phyloP scores from a whole-genome alignment of 306 rosid species.

The Chamaecrista fasciculata region DNA sequence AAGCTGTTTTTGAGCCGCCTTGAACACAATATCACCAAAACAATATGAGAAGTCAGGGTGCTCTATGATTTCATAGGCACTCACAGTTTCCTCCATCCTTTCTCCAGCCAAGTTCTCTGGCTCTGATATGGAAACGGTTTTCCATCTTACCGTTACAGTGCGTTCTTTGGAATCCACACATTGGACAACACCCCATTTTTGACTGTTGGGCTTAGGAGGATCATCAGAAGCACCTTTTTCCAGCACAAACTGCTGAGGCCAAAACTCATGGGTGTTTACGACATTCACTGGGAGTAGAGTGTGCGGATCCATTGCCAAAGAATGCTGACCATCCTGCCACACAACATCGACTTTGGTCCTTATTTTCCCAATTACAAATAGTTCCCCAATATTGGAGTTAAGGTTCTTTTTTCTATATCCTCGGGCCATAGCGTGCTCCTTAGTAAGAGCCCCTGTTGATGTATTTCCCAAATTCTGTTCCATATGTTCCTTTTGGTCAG shows the following conservation, averaged over 20 bases:
- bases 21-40: slow-evolving; percentile 82
- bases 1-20: slow-evolving; percentile 56
- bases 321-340: slow-evolving; percentile 83
- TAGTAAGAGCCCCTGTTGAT: slow-evolving; percentile 31
- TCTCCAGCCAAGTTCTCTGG: slow-evolving; percentile 42
- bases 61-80: slow-evolving; percentile 86
- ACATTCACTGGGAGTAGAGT: slow-evolving; percentile 62
- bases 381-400: slow-evolving; percentile 44
- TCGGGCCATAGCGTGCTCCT: slow-evolving; percentile 41
- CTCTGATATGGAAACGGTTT: slow-evolving; percentile 35
- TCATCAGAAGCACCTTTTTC: slow-evolving; percentile 77
- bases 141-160: slow-evolving; percentile 81
- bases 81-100: slow-evolving; percentile 64
- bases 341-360: slow-evolving; percentile 70
- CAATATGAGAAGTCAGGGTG: slow-evolving; percentile 80
- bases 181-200: slow-evolving; percentile 87
- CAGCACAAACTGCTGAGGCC: slow-evolving; percentile 86
- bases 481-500: slow-evolving; percentile 32
- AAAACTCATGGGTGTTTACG: slow-evolving; percentile 77
- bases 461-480: slow-evolving; percentile 39
- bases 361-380: slow-evolving; percentile 70
- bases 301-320: slow-evolving; percentile 63
- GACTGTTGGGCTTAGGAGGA: slow-evolving; percentile 45
- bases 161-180: slow-evolving; percentile 80
- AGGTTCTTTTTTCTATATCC: slow-evolving; percentile 40